phyloP scores from a whole-genome alignment of 371 early-diverging fungal genomes.

The Sporodiniella umbellata region DNA sequence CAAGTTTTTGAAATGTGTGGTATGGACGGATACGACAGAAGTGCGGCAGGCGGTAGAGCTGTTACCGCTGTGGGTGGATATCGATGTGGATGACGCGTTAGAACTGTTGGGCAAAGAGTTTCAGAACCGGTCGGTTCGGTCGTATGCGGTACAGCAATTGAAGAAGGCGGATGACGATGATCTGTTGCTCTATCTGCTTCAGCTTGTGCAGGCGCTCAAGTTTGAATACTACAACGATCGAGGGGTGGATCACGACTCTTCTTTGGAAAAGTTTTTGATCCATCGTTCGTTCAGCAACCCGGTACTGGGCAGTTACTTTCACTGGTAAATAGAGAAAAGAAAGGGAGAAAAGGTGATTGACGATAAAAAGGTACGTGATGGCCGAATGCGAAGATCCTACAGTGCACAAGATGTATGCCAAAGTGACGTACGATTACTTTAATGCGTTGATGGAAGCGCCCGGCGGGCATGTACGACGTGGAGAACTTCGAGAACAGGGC shows the following conservation, averaged over 20 bases:
- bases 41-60: conserved; percentile 88
- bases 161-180: conserved; percentile 92
- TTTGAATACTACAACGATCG: conserved; percentile 71
- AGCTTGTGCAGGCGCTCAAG: conserved; percentile 96
- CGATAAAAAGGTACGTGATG: conserved; percentile 75
- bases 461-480: conserved; percentile 59
- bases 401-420: conserved; percentile 80
- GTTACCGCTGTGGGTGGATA: conserved; percentile 83
- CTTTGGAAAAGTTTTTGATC: conserved; percentile 84
- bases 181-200: conserved; percentile 84
- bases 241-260: conserved; percentile 59
- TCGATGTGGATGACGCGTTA: conserved; percentile 92
- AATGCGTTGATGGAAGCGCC: conserved; percentile 61
- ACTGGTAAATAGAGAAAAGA: conserved; percentile 66
- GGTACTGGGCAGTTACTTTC: conserved; percentile 83
- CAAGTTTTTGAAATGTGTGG: conserved; percentile 94
- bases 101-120: conserved; percentile 91
- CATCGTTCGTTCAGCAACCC: conserved; percentile 78
- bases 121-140: conserved; percentile 76
- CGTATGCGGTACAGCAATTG: conserved; percentile 88
- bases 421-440: conserved; percentile 79
- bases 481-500: conserved; percentile 76
- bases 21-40: conserved; percentile 93
- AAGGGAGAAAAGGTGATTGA: not conserved
- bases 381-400: conserved; percentile 77